Evolutionary conservation across 139 green algal species (phyloP).

Genomic region (Chlorella sp.): DNA sequence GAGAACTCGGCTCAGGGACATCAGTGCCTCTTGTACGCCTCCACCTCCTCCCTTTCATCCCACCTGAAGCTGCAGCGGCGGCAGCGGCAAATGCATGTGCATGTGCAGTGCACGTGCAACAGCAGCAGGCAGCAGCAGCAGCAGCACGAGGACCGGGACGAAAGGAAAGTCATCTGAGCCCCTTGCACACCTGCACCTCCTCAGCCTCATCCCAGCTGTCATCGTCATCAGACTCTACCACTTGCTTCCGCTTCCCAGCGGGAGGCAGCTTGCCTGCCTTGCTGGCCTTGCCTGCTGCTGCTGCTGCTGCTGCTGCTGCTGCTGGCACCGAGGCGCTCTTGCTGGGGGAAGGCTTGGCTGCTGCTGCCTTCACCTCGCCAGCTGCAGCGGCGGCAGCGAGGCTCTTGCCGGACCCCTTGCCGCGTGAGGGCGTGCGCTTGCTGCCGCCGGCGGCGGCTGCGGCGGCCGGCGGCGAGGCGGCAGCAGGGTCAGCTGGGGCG

Average conservation of each 20-base stretch:
- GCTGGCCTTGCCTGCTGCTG: not conserved
- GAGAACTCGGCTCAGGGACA: too few relatives aligned
- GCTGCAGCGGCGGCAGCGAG: not conserved
- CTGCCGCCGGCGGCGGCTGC: not conserved
- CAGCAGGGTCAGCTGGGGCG: not conserved
- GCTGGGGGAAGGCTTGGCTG: not conserved
- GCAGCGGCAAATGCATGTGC: too few relatives aligned
- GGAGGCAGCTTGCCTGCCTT: not conserved
- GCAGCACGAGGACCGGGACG: too few relatives aligned
- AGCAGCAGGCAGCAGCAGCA: too few relatives aligned
- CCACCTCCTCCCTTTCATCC: too few relatives aligned
- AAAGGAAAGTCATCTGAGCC: too few relatives aligned
- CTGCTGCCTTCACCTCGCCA: not conserved
- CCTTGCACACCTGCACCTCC: not conserved
- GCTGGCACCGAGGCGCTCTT: not conserved
- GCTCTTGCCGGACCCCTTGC: conserved; percentile 24
- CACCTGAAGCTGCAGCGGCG: too few relatives aligned
- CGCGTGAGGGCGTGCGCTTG: conserved; percentile 9
- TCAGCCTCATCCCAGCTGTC: not conserved
- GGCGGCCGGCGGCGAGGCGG: not conserved
- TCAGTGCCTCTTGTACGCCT: too few relatives aligned
- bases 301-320: not conserved
- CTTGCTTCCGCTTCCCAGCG: not conserved
- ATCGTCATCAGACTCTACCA: not conserved
- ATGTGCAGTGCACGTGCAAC: too few relatives aligned